Evolutionary conservation across 768 basidiomycete genomes (phyloP).

Genomic region (Tricholoma saponaceum): DNA sequence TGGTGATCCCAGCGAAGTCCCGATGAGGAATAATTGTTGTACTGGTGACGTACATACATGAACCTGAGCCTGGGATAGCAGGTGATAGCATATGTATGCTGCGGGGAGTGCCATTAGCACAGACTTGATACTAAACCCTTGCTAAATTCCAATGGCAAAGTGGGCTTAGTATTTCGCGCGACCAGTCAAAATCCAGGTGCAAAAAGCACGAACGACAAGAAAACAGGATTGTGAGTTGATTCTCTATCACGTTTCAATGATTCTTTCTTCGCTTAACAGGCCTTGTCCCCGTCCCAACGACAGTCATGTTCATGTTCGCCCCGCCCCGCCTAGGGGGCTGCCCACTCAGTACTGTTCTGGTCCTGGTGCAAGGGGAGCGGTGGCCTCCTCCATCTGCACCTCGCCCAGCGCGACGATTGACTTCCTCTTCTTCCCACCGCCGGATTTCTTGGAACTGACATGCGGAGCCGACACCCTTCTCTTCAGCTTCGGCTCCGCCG

Average conservation of each 20-base stretch:
- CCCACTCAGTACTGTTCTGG: not conserved
- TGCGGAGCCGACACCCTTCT: not conserved
- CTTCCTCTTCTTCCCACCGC: not conserved
- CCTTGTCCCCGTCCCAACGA: not conserved
- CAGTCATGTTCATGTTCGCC: not conserved
- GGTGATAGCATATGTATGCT: too few relatives aligned
- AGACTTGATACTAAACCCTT: too few relatives aligned
- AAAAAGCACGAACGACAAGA: too few relatives aligned
- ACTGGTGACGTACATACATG: too few relatives aligned
- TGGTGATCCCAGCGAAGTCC: too few relatives aligned
- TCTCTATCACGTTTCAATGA: constrained; percentile 7
- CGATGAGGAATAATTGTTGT: too few relatives aligned
- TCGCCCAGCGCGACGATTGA: not conserved
- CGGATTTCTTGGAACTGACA: not conserved
- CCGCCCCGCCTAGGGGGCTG: not conserved
- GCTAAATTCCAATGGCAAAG: too few relatives aligned
- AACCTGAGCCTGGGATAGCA: too few relatives aligned
- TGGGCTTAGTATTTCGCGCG: too few relatives aligned
- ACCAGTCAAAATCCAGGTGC: too few relatives aligned
- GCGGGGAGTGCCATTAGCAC: too few relatives aligned
- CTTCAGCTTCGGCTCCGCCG: not conserved
- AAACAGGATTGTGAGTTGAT: too few relatives aligned
- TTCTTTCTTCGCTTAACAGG: constrained; percentile 15
- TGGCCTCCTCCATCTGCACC: not conserved
- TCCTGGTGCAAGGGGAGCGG: not conserved